Conservation (phyloP, 345 rosid genomes). For the Brassica napus region Da-Ae NC_063439.1:8017001-8017500, state of each 20-base stretch:
- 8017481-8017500: conserved; percentile 75
- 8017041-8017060: too few species aligned
- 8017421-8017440: conserved; percentile 86
- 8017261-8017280: neutral
- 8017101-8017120: neutral
- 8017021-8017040: too few species aligned
- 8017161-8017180: conserved; percentile 79
- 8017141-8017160: conserved; percentile 71
- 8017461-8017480: conserved; percentile 75
- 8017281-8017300: neutral
- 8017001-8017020: too few species aligned
- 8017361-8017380: conserved; percentile 90
- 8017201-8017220: conserved; percentile 91
- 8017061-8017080: too few species aligned
- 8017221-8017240: conserved; percentile 63
- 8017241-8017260: neutral
- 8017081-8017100: neutral
- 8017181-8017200: conserved; percentile 86
- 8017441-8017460: conserved; percentile 91
- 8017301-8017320: conserved; percentile 74
- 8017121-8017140: conserved; percentile 57
- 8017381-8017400: conserved; percentile 73
- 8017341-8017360: conserved; percentile 91
- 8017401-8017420: conserved; percentile 80
- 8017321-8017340: conserved; percentile 73